phyloP scores from a whole-genome alignment of 2,329 filamentous ascomycete species.

The Diplodia intermedia region DNA sequence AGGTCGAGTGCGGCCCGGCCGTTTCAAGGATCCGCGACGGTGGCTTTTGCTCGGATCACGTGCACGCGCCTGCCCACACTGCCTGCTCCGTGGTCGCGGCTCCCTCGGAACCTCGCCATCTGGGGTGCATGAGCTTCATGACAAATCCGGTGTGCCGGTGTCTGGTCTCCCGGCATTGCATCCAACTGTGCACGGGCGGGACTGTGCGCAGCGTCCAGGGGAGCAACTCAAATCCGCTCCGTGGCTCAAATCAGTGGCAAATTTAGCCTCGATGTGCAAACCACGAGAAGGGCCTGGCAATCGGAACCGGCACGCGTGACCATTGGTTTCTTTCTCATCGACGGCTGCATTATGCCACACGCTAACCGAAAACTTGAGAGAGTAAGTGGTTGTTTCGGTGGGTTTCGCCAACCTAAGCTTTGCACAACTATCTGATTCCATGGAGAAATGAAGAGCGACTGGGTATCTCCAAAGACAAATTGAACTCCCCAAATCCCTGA shows the following conservation, averaged over 20 bases:
- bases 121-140: neutral
- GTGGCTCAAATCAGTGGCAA: neutral
- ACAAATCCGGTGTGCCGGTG: neutral
- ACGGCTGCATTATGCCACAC: neutral
- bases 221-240: neutral
- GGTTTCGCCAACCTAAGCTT: neutral
- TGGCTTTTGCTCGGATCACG: constrained; percentile 9
- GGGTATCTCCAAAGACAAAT: constrained; percentile 21
- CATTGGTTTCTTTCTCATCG: neutral
- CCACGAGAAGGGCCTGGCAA: neutral
- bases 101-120: neutral
- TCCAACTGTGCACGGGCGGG: neutral
- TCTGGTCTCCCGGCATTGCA: neutral
- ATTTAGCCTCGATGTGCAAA: neutral
- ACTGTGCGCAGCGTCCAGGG: neutral
- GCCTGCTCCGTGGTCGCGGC: constrained; percentile 5
- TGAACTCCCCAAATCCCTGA: neutral
- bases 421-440: neutral
- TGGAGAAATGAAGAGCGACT: constrained; percentile 3
- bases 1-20: constrained; percentile 17
- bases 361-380: neutral
- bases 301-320: neutral
- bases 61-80: neutral
- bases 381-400: neutral
- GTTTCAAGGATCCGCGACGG: constrained; percentile 22